A percentile compares a stretch with the other conserved stretches of the same genome.
phyloP scores from a whole-genome alignment of 257 asterid genomes.

The Henckelia pumila region DNA sequence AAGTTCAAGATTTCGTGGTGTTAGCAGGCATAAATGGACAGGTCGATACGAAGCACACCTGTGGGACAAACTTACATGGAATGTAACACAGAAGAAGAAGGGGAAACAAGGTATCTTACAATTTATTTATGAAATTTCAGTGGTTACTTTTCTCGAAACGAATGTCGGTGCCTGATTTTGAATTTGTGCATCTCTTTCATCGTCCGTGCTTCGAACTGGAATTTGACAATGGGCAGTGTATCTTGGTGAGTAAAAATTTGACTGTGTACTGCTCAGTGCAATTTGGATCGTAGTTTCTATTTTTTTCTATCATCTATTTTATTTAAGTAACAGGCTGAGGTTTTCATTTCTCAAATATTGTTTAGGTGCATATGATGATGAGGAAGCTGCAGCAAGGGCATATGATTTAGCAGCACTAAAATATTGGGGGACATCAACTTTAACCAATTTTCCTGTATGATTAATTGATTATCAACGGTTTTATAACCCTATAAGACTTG shows the following conservation, averaged over 20 bases:
- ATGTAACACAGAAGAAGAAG: constrained; percentile 50
- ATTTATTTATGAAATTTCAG: background rate
- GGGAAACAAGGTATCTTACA: constrained; percentile 45
- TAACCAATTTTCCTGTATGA: constrained; percentile 52
- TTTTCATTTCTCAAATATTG: background rate
- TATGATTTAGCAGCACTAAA: constrained; percentile 58
- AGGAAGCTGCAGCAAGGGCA: constrained; percentile 61
- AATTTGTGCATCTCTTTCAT: constrained; percentile 20
- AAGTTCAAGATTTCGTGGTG: constrained; percentile 74
- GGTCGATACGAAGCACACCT: constrained; percentile 56
- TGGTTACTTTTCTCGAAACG: background rate
- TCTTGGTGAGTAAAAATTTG: constrained; percentile 43
- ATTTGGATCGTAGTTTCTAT: background rate
- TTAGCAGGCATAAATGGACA: constrained; percentile 54
- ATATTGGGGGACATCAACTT: constrained; percentile 55
- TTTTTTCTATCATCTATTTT: background rate
- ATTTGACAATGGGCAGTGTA: constrained; percentile 38
- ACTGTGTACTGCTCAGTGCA: background rate
- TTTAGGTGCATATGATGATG: constrained; percentile 53
- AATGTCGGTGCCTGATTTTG: constrained; percentile 15
- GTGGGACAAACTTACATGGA: constrained; percentile 60
- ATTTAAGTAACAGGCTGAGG: background rate
- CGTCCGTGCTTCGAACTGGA: constrained; percentile 18
- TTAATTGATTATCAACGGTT: constrained; percentile 17
- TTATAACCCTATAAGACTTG: background rate